Percentiles rank a stretch among this genome's conserved stretches.
phyloP scores from a whole-genome alignment of 179 eudicot genomes.

The Spergularia azorica region DNA sequence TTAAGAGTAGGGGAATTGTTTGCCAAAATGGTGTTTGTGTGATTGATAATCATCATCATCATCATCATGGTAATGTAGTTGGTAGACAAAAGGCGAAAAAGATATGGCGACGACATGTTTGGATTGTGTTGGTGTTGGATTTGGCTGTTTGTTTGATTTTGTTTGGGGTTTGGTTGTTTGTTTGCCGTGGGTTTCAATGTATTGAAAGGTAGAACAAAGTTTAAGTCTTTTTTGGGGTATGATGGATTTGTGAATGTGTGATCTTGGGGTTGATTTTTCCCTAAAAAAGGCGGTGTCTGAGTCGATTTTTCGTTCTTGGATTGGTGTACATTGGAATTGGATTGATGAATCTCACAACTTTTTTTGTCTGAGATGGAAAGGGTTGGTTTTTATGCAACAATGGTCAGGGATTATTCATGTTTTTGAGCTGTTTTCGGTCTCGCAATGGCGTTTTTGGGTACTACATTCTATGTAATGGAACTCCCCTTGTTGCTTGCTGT shows the following conservation, averaged over 20 bases:
- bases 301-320: slow-evolving; percentile 11
- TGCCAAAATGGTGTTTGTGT: slow-evolving; percentile 35
- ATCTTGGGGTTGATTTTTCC: neutral
- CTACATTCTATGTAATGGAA: neutral
- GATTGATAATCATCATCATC: slow-evolving; percentile 14
- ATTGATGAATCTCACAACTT: slow-evolving; percentile 5
- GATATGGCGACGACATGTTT: slow-evolving; percentile 80
- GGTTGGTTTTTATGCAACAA: slow-evolving; percentile 3
- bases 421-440: slow-evolving; percentile 31
- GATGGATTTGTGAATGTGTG: neutral
- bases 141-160: slow-evolving; percentile 76
- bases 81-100: slow-evolving; percentile 61
- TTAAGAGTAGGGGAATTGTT: slow-evolving; percentile 40
- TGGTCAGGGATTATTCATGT: slow-evolving; percentile 19
- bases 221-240: neutral
- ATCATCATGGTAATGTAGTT: slow-evolving; percentile 16
- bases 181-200: slow-evolving; percentile 85
- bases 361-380: slow-evolving; percentile 7
- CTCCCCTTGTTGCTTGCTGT: neutral
- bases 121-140: slow-evolving; percentile 74
- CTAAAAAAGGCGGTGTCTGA: neutral
- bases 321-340: slow-evolving; percentile 16
- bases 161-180: slow-evolving; percentile 79
- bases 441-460: slow-evolving; percentile 17
- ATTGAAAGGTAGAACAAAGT: slow-evolving; percentile 42